Evolutionary conservation across 2,329 filamentous ascomycete species (phyloP).

Genomic region (Onygenales sp.): DNA sequence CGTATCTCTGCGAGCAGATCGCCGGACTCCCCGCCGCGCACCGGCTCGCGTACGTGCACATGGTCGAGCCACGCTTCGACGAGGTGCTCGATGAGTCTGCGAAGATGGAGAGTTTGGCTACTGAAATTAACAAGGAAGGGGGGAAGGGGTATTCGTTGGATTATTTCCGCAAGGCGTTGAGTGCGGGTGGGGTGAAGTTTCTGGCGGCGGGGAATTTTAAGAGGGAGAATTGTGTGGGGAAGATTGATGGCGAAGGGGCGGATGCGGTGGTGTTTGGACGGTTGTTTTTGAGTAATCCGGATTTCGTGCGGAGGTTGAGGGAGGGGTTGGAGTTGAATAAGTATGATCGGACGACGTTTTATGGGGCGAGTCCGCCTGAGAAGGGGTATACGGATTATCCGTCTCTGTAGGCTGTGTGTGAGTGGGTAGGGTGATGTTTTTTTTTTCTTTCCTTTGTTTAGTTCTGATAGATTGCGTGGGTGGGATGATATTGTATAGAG

Average conservation of each 20-base stretch:
- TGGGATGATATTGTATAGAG: too few species aligned
- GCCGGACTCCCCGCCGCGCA: conserved; percentile 42
- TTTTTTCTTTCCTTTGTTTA: too few species aligned
- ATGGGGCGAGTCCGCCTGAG: conserved; percentile 21
- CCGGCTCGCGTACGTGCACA: conserved; percentile 51
- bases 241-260: conserved; percentile 14
- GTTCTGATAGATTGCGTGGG: neutral
- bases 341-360: conserved; percentile 35
- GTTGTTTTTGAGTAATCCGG: conserved; percentile 39
- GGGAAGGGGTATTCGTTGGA: conserved; percentile 33
- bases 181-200: conserved; percentile 37
- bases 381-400: conserved; percentile 34
- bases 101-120: conserved; percentile 1
- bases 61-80: conserved; percentile 49
- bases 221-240: conserved; percentile 1
- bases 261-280: conserved; percentile 34
- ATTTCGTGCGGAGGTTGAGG: conserved; percentile 34
- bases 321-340: conserved; percentile 26
- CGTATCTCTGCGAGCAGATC: conserved; percentile 32
- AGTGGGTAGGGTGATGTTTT: neutral
- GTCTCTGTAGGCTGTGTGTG: conserved; percentile 11
- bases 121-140: conserved; percentile 26
- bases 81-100: conserved; percentile 1
- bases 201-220: conserved; percentile 38
- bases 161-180: conserved; percentile 25